Conservation (phyloP, 2,329 filamentous ascomycete genomes). For the Aspergillus sp. region DNA sequence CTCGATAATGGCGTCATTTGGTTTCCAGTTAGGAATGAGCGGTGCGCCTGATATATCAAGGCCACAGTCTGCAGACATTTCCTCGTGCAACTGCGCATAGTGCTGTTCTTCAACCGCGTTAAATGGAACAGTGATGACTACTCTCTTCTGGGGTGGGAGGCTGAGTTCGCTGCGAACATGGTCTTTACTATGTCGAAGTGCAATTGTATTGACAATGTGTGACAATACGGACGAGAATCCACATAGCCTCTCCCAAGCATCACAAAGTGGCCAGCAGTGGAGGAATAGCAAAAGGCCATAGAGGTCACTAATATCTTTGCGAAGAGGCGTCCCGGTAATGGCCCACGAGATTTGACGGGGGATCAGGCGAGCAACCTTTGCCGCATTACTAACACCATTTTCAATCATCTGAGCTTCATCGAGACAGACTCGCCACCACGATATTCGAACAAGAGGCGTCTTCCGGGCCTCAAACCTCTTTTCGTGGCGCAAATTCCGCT, state of each 20-base stretch:
- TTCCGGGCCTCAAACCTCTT: conserved; percentile 62
- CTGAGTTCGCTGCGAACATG: conserved; percentile 71
- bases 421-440: conserved; percentile 78
- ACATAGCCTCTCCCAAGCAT: conserved; percentile 66
- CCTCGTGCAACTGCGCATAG: conserved; percentile 69
- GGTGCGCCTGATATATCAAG: conserved; percentile 63
- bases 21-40: conserved; percentile 57
- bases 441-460: conserved; percentile 74
- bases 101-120: conserved; percentile 87
- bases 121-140: conserved; percentile 85
- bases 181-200: conserved; percentile 82
- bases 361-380: conserved; percentile 71
- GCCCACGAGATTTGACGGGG: conserved; percentile 87
- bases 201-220: conserved; percentile 64
- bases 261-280: conserved; percentile 69
- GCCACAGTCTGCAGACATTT: conserved; percentile 68
- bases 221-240: conserved; percentile 61
- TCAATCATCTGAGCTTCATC: conserved; percentile 85
- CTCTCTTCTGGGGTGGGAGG: conserved; percentile 76
- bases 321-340: conserved; percentile 84
- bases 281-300: conserved; percentile 79
- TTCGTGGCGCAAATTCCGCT: conserved; percentile 61
- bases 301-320: conserved; percentile 72
- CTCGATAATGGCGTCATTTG: conserved; percentile 56
- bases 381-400: conserved; percentile 77